phyloP scores from a whole-genome alignment of 164 flowering plant genomes.

The Dillenia suffruticosa region DNA sequence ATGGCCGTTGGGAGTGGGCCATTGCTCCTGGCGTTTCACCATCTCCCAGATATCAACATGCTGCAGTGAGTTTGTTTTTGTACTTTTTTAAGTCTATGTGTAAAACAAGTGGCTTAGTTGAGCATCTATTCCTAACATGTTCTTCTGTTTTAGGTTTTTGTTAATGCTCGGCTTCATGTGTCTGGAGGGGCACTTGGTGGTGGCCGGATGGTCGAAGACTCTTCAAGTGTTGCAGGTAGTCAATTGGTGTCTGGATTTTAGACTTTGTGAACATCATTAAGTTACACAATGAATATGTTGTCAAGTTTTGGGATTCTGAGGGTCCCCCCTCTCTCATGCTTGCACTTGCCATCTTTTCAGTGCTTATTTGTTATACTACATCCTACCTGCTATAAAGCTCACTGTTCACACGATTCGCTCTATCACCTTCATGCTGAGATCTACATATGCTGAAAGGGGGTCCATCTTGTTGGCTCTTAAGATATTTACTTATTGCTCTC shows the following conservation, averaged over 20 bases:
- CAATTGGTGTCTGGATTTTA: not conserved
- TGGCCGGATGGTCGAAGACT: slow-evolving; percentile 88
- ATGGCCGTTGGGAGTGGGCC: slow-evolving; percentile 95
- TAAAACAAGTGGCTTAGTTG: too few species aligned
- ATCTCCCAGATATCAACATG: slow-evolving; percentile 84
- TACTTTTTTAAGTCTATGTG: not conserved
- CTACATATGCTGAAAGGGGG: too few species aligned
- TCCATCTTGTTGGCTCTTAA: too few species aligned
- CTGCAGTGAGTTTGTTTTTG: slow-evolving; percentile 49
- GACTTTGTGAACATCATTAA: too few species aligned
- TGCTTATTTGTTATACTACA: too few species aligned
- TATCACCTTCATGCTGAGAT: too few species aligned
- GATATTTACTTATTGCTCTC: not conserved
- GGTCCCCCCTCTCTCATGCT: too few species aligned
- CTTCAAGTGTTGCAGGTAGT: slow-evolving; percentile 81
- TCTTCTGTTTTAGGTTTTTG: slow-evolving; percentile 50
- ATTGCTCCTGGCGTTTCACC: slow-evolving; percentile 91
- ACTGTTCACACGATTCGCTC: too few species aligned
- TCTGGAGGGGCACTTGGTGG: slow-evolving; percentile 94
- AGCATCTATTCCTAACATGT: not conserved
- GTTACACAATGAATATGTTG: too few species aligned
- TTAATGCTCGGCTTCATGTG: slow-evolving; percentile 82
- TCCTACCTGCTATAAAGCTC: too few species aligned
- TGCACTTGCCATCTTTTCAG: too few species aligned
- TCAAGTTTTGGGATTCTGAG: too few species aligned